Base-by-base conservation (phyloP, 495 filamentous ascomycete genomes). In the Podospora pseudopauciseta region DNA sequence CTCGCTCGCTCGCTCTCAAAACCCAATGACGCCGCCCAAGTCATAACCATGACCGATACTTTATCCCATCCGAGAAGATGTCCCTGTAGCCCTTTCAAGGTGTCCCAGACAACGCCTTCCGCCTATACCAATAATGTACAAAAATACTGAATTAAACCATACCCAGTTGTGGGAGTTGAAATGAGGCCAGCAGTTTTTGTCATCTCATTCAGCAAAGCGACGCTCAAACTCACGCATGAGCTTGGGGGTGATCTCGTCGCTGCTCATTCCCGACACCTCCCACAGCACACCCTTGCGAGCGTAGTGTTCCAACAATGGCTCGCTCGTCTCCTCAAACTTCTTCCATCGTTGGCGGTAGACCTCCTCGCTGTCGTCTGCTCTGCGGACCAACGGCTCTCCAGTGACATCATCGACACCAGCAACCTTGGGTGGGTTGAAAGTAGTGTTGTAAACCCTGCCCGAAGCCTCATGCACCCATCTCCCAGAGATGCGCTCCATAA, bases 381-480 rank as follows among this genome's bases (percentile, higher is more conserved):
- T 83, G 71, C 94, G 89, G 34, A 90, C 91, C 68, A 99, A 81
- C 27, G 86, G 80, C 77, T 99, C 95, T 23, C 96, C 95, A 0
- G 96, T 99, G 64, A 97, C 76, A 76, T 99, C 95, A 78, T 99
- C 95, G 74, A 84, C 86, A 23, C 96, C 94, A 0, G 86, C 77
- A 9, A 93, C 87, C 70, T 89, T 90, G 3, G 95, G 96, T 6
- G 88, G 80, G 73, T 98, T 92, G 84, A 96, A 99, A 3, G 89
- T 90, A 0, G 90, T 94, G 74, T 98, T 99, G 81, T 99, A 99
- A 3, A 97, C 87, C 16, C 95, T 85, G 3, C 95, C 95, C 2
- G 92, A 95, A 0, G 94, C 90, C 73, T 91, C 92, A 77, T 99
- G 95, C 27, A 98, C 90, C 92, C 94, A 97, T 65, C 95, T 90